phyloP scores from a whole-genome alignment of 2,329 filamentous ascomycete species.

The Tolypocladium guangdongense region DNA sequence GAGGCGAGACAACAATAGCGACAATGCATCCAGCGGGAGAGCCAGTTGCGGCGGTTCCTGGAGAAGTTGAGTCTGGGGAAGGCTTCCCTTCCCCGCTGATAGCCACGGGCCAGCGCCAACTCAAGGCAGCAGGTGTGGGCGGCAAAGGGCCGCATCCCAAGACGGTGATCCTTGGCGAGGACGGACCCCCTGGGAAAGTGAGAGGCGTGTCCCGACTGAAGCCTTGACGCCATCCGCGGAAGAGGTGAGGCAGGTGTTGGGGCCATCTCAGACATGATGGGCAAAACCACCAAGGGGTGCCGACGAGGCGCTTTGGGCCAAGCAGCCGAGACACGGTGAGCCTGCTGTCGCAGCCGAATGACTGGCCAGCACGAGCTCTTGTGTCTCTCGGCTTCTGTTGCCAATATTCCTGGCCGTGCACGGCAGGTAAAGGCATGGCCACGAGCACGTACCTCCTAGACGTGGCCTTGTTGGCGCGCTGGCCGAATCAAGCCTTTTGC shows the following conservation, averaged over 20 bases:
- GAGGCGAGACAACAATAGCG: neutral
- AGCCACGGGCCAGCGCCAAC: neutral
- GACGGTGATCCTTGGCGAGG: neutral
- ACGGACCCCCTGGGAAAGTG: neutral
- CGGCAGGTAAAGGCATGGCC: neutral
- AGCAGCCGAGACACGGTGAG: neutral
- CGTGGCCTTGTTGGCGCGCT: too few species aligned
- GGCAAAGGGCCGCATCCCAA: neutral
- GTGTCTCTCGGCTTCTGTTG: neutral
- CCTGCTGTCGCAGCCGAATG: neutral
- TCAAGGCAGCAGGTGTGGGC: neutral
- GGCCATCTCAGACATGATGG: neutral
- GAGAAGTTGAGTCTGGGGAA: neutral
- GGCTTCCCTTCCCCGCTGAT: neutral
- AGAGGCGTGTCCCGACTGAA: neutral
- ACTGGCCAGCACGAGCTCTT: neutral
- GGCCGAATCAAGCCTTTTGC: too few species aligned
- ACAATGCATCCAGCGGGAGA: neutral
- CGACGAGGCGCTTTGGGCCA: too few species aligned
- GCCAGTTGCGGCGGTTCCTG: neutral
- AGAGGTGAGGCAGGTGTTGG: neutral
- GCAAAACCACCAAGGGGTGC: neutral
- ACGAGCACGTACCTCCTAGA: neutral
- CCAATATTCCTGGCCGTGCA: neutral
- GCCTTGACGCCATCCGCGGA: neutral